Evolutionary conservation across 2,329 filamentous ascomycete genomes (phyloP).

Genomic region (Colletotrichum chlorophyti): DNA sequence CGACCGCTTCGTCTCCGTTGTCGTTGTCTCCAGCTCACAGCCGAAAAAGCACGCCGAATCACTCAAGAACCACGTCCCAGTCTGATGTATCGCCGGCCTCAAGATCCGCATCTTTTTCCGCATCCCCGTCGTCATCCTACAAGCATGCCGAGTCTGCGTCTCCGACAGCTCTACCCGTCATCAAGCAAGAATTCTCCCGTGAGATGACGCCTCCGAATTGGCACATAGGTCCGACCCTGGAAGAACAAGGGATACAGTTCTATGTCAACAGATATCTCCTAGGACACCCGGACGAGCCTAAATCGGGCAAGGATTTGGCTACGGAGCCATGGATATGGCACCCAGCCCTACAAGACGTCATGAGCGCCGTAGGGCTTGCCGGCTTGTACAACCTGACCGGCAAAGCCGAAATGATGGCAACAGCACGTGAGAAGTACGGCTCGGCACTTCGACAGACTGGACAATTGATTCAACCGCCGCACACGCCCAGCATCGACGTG

Average conservation of each 20-base stretch:
- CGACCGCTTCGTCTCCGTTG: constrained; percentile 30
- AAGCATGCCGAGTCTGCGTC: constrained; percentile 10
- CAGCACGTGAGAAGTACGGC: constrained; percentile 60
- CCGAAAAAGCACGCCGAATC: constrained; percentile 17
- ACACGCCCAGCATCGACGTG: constrained; percentile 45
- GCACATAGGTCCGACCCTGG: constrained; percentile 48
- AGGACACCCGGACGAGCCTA: constrained; percentile 58
- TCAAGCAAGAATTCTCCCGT: constrained; percentile 11
- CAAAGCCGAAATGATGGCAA: constrained; percentile 50
- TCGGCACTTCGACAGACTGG: constrained; percentile 57
- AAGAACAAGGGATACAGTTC: constrained; percentile 57
- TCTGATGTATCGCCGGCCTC: background rate
- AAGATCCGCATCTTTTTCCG: constrained; percentile 29
- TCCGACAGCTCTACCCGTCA: constrained; percentile 14
- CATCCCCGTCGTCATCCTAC: constrained; percentile 31
- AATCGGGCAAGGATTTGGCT: constrained; percentile 43
- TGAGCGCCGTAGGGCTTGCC: constrained; percentile 64
- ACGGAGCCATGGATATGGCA: constrained; percentile 45
- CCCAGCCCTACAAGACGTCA: constrained; percentile 52
- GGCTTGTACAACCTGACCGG: constrained; percentile 61
- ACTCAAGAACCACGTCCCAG: background rate
- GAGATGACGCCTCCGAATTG: constrained; percentile 28
- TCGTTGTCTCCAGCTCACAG: constrained; percentile 31
- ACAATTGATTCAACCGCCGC: constrained; percentile 44
- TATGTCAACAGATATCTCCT: constrained; percentile 59